A percentile compares a stretch with the other conserved stretches of the same genome.
phyloP scores from a whole-genome alignment of 345 rosid genomes.

The Populus nigra region DNA sequence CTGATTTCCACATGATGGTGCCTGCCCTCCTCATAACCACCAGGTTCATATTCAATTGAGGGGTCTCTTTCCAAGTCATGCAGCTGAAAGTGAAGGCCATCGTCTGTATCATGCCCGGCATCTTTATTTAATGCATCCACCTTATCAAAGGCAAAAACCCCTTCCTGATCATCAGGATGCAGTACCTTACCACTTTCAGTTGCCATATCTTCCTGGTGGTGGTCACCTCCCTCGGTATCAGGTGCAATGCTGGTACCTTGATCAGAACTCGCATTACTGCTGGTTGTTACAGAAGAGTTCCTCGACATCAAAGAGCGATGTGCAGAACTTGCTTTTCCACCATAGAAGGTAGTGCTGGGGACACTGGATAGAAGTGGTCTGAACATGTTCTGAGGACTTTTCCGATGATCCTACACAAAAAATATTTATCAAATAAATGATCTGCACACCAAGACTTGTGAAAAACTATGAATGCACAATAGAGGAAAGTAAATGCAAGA shows the following conservation, averaged over 20 bases:
- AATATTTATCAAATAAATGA: constrained; percentile 18
- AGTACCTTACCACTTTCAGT: constrained; percentile 40
- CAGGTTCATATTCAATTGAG: constrained; percentile 38
- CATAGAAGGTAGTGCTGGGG: constrained; percentile 79
- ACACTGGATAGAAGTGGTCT: constrained; percentile 97
- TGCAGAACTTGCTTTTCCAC: constrained; percentile 60
- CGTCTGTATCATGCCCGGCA: constrained; percentile 35
- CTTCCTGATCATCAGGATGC: constrained; percentile 50
- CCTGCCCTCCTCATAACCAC: constrained; percentile 40
- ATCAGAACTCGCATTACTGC: constrained; percentile 66
- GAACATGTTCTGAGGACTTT: constrained; percentile 94
- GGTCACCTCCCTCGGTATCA: constrained; percentile 57
- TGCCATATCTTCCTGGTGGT: constrained; percentile 36
- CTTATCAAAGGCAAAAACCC: constrained; percentile 56
- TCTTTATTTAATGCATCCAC: constrained; percentile 43
- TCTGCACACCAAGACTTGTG: constrained; percentile 10
- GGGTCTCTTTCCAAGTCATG: constrained; percentile 39
- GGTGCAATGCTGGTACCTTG: constrained; percentile 48
- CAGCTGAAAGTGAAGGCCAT: constrained; percentile 40
- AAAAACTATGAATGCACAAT: background rate
- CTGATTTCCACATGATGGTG: constrained; percentile 42
- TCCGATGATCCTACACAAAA: constrained; percentile 70
- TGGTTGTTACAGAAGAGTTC: constrained; percentile 66
- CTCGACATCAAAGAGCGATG: constrained; percentile 57
- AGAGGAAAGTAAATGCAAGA: background rate